Evolutionary conservation across 2,329 filamentous ascomycete genomes (phyloP).

Genomic region (Cyphellophora attinorum): DNA sequence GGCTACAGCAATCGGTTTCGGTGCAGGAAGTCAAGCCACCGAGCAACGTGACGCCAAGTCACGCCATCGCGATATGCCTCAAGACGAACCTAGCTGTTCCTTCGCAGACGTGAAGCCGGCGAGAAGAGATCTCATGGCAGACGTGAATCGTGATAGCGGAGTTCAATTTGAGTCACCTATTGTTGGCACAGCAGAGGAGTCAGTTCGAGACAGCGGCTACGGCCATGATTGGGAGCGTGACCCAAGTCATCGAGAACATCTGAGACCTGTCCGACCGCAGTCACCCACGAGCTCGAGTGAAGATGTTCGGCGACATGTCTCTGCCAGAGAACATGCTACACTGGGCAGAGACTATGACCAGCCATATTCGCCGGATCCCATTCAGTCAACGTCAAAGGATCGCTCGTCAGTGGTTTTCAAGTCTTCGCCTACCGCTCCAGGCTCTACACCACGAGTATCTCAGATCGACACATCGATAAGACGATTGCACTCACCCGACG

Average conservation of each 20-base stretch:
- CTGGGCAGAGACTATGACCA: no score
- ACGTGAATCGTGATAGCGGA: constrained; percentile 33
- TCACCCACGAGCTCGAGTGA: constrained; percentile 19
- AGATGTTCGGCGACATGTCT: constrained; percentile 8
- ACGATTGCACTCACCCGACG: constrained; percentile 9
- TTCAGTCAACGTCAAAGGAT: constrained; percentile 35
- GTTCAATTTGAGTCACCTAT: constrained; percentile 35
- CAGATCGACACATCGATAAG: constrained; percentile 12
- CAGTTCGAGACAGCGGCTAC: constrained; percentile 34
- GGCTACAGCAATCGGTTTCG: constrained; percentile 17
- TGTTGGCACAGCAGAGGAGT: constrained; percentile 10
- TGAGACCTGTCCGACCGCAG: constrained; percentile 13
- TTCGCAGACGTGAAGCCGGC: constrained; percentile 11
- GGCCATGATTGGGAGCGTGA: constrained; percentile 19
- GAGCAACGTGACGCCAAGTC: constrained; percentile 46
- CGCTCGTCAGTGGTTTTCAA: constrained; percentile 37
- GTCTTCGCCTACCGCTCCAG: constrained; percentile 27
- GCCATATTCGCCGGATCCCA: constrained; percentile 28
- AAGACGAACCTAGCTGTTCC: constrained; percentile 11
- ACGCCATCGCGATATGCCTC: constrained; percentile 38
- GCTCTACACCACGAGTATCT: constrained; percentile 15
- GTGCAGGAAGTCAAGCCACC: constrained; percentile 22
- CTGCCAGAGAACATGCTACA: constrained; percentile 6
- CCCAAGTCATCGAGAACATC: not conserved
- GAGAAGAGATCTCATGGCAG: constrained; percentile 2